Evolutionary conservation across 2,329 filamentous ascomycete species (phyloP), one percentile per base, ranked within the genome.

Genomic region (Aspergillus carbonarius): DNA sequence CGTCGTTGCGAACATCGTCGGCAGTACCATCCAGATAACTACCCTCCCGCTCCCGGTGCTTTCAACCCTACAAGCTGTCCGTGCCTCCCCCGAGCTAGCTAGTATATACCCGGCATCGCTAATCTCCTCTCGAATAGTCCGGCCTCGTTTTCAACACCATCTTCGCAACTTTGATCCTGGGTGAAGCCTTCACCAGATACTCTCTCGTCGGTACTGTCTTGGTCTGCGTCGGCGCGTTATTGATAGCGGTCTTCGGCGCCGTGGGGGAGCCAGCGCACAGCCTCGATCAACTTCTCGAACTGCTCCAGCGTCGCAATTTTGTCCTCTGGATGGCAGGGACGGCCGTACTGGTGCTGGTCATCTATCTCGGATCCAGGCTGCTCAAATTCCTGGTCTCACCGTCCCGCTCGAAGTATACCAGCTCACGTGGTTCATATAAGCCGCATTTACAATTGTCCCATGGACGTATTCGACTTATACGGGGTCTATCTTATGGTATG

Each of bases 141-240:
- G 95, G 95, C 46, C 83, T 99, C 56, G 95, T 99, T 62, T 99
- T 99, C 83, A 99, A 99, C 81, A 96, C 93, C 58, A 92, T 98
- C 75, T 96, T 96, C 82, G 95, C 95, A 61, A 96, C 92, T 46
- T 79, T 98, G 58, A 91, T 98, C 69, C 84, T 99, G 49, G 88
- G 90, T 70, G 93, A 99, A 76, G 91, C 93, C 4, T 99, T 98
- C 77, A 98, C 95, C 54, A 86, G 85, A 73, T 96, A 92, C 84
- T 97, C 93, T n/a, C 82, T 96, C 37, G 85, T 91, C 69, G 95
- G 95, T 37, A 99, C 95, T 1, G 69, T 95, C 54, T 85, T 99
- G 51, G 95, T 98, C 42, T 93, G 91, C 63, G 82, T 82, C 20
- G 95, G 95, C 55, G 95, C 95, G n/a, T 81, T 96, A 5, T 78